A percentile compares a stretch with the other conserved stretches of the same genome.
phyloP scores from a whole-genome alignment of 495 filamentous ascomycete genomes.

The Talaromyces nanjingensis region DNA sequence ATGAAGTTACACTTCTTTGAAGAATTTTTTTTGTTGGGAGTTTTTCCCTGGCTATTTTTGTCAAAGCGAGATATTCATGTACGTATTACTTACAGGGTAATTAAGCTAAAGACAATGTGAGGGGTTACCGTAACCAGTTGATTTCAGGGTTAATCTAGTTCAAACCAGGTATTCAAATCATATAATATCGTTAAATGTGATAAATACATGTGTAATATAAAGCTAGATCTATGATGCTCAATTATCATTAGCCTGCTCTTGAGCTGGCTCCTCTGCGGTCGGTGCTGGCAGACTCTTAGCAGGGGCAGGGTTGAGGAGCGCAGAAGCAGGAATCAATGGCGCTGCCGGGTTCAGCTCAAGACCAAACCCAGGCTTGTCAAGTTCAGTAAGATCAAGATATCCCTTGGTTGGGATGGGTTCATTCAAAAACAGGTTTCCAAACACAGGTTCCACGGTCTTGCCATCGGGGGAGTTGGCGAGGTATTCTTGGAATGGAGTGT shows the following conservation, averaged over 20 bases:
- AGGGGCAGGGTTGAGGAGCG: constrained; percentile 68
- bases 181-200: background rate
- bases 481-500: constrained; percentile 92
- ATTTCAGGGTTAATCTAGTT: background rate
- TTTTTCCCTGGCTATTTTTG: background rate
- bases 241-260: constrained; percentile 19
- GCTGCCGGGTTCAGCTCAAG: constrained; percentile 76
- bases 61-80: background rate
- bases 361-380: constrained; percentile 89
- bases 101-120: background rate
- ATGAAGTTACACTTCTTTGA: background rate
- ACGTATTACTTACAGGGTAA: background rate
- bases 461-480: constrained; percentile 87
- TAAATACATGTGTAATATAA: background rate
- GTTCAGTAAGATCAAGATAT: constrained; percentile 64
- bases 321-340: constrained; percentile 65
- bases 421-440: constrained; percentile 83
- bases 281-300: constrained; percentile 37
- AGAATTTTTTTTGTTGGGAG: background rate
- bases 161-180: background rate
- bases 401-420: constrained; percentile 83
- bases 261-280: constrained; percentile 16
- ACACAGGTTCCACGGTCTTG: constrained; percentile 80
- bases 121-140: background rate
- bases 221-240: background rate